A percentile compares a stretch with the other conserved stretches of the same genome.
These are phyloP conservation scores for Dactylorhiza incarnata DNA, from an alignment of 106 monocot genomes.

Conservation along the genomic window DNA sequence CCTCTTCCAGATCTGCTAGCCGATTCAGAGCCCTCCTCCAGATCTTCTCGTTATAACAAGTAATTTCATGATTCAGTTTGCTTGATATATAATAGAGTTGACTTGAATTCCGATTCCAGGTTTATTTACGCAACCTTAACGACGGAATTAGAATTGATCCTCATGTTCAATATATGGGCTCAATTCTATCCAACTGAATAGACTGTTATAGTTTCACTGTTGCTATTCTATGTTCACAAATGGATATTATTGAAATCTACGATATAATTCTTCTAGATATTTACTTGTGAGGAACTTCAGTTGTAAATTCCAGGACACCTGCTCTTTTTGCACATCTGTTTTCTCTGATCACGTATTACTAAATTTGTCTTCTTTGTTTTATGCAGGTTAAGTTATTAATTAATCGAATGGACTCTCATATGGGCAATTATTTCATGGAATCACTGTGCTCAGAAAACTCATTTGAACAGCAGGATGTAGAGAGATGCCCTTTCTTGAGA, in stretches of 20 bases:
- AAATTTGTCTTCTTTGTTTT: neutral
- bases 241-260: neutral
- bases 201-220: neutral
- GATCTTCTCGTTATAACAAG: neutral
- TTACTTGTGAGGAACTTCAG: neutral
- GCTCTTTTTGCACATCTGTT: neutral
- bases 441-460: slow-evolving; percentile 15
- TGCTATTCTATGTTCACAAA: neutral
- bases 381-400: slow-evolving; percentile 3
- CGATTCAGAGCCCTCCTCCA: neutral
- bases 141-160: too few relatives aligned
- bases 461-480: slow-evolving; percentile 42
- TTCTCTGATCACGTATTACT: neutral
- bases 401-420: slow-evolving; percentile 12
- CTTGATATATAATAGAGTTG: neutral
- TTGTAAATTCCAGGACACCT: neutral
- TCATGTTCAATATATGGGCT: neutral
- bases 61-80: neutral
- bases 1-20: neutral
- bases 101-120: neutral
- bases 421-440: slow-evolving; percentile 13
- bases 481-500: slow-evolving; percentile 83
- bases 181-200: neutral
- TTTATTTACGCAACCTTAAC: too few relatives aligned
- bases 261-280: neutral